phyloP scores from a whole-genome alignment of 495 filamentous ascomycete species.

The Margaritispora aquatica region DNA sequence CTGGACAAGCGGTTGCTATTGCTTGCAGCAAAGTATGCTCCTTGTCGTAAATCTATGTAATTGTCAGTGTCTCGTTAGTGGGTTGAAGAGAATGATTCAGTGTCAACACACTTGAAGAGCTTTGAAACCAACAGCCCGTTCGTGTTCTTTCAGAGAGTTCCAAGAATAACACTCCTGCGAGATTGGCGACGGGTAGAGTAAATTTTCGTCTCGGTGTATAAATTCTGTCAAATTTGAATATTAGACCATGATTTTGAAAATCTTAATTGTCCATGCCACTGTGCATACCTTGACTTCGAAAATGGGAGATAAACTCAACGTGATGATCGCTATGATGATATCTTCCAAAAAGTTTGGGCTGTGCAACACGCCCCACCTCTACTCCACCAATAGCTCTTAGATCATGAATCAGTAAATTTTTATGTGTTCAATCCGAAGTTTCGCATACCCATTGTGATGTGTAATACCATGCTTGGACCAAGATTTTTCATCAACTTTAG shows the following conservation, averaged over 20 bases:
- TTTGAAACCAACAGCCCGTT: constrained; percentile 3
- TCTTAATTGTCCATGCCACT: background rate
- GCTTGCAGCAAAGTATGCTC: background rate
- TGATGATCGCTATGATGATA: no score
- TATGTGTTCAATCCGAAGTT: background rate
- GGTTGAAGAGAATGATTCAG: background rate
- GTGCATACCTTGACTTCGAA: background rate
- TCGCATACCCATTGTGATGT: background rate
- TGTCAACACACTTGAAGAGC: background rate
- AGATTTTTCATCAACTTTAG: constrained; percentile 2
- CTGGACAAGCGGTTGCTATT: background rate
- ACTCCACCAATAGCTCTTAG: background rate
- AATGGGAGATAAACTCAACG: background rate
- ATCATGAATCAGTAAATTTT: background rate
- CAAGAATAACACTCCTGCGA: background rate
- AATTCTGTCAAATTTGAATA: background rate
- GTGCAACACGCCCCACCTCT: no score
- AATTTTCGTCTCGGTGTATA: background rate
- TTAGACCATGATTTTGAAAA: background rate
- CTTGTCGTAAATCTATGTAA: constrained; percentile 1
- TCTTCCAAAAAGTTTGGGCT: no score
- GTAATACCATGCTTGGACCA: constrained; percentile 6
- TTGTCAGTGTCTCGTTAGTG: background rate
- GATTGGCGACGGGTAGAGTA: background rate
- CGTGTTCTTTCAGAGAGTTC: background rate